Evolutionary conservation across 768 basidiomycete genomes (phyloP).

Genomic region (Rubroboletus pulcherrimus): DNA sequence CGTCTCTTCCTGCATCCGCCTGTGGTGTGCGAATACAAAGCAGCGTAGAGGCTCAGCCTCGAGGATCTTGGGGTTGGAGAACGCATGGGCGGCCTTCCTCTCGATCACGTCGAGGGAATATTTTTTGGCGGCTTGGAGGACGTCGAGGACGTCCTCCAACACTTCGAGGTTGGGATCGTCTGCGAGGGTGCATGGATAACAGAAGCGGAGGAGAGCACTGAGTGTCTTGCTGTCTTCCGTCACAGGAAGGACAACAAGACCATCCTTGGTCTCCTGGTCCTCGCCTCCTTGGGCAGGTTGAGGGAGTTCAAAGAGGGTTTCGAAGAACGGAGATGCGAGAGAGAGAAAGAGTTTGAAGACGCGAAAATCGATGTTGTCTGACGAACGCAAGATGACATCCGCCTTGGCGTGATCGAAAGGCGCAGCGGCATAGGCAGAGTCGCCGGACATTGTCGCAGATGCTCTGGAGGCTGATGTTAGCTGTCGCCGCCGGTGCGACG

Average conservation of each 20-base stretch:
- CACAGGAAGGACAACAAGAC: conserved; percentile 19
- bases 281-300: conserved; percentile 13
- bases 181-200: conserved; percentile 21
- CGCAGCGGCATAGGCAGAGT: conserved; percentile 5
- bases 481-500: neutral
- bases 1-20: conserved; percentile 20
- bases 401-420: conserved; percentile 22
- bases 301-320: conserved; percentile 30
- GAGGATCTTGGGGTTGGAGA: conserved; percentile 19
- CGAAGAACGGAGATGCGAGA: conserved; percentile 29
- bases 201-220: conserved; percentile 22
- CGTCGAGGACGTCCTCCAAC: neutral
- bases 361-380: conserved; percentile 29
- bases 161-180: conserved; percentile 20
- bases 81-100: conserved; percentile 11
- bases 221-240: conserved; percentile 20
- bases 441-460: neutral
- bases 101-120: conserved; percentile 17
- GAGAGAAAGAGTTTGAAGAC: conserved; percentile 28
- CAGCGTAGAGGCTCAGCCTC: conserved; percentile 25
- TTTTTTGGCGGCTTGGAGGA: conserved; percentile 5
- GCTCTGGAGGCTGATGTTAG: neutral
- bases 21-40: conserved; percentile 30
- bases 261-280: conserved; percentile 9
- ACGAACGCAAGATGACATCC: conserved; percentile 27